Conservation (phyloP, 75 land plant genomes). For the Pseudotsuga menziesii region DNA sequence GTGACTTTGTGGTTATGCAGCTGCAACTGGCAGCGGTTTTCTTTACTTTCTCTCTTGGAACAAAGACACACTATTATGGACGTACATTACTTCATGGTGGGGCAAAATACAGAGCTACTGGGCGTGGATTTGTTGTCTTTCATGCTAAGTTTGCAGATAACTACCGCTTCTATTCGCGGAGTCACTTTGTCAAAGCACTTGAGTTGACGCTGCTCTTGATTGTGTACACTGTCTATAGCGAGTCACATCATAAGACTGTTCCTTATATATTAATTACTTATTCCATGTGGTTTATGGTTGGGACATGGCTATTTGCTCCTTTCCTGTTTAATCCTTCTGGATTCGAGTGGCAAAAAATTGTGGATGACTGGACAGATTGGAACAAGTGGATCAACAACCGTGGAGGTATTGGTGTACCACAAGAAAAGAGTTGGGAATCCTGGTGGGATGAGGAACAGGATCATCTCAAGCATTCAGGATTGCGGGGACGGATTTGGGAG, state of each 20-base stretch:
- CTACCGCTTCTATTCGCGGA: slow-evolving; percentile 85
- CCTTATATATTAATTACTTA: slow-evolving; percentile 75
- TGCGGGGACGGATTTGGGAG: slow-evolving; percentile 69
- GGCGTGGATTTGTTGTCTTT: slow-evolving; percentile 91
- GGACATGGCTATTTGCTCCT: slow-evolving; percentile 97
- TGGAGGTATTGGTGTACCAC: slow-evolving; percentile 85
- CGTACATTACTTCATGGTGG: slow-evolving; percentile 95
- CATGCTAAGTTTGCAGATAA: slow-evolving; percentile 96
- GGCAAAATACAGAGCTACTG: slow-evolving; percentile 86
- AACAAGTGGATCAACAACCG: slow-evolving; percentile 92
- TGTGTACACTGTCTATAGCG: slow-evolving; percentile 74
- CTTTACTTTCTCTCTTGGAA: slow-evolving; percentile 97
- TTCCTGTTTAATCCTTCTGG: slow-evolving; percentile 98
- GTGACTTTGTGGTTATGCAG: slow-evolving; percentile 96
- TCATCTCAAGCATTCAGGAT: slow-evolving; percentile 65
- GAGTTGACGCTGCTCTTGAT: slow-evolving; percentile 78
- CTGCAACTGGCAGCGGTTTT: slow-evolving; percentile 95
- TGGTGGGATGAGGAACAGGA: slow-evolving; percentile 99
- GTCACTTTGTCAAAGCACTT: slow-evolving; percentile 92
- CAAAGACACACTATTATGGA: slow-evolving; percentile 93
- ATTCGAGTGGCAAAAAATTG: slow-evolving; percentile 99
- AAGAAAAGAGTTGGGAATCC: slow-evolving; percentile 94
- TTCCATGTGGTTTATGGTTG: slow-evolving; percentile 98
- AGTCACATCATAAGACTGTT: slow-evolving; percentile 51
- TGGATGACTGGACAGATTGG: slow-evolving; percentile 99